These are phyloP conservation scores for Zygoascus flipseniorum DNA, from an alignment of 805 yeast species.

Conservation along the genomic window DNA sequence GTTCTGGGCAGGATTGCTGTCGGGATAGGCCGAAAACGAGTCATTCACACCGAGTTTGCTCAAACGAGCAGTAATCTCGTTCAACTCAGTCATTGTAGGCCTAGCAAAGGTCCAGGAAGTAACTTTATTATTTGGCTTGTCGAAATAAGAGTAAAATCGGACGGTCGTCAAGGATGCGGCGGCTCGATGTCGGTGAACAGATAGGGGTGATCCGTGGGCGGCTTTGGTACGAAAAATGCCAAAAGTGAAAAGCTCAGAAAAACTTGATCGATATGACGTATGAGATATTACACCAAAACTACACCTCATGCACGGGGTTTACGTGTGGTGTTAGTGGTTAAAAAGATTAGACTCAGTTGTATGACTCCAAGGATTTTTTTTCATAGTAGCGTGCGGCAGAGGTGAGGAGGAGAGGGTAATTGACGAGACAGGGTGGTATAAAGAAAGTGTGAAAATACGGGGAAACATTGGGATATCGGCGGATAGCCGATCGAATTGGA, in stretches of 20 bases:
- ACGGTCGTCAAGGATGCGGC: background rate
- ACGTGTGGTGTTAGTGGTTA: background rate
- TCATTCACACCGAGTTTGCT: conserved; percentile 9
- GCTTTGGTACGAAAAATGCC: background rate
- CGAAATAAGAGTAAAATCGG: background rate
- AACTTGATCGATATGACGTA: background rate
- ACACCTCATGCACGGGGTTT: background rate
- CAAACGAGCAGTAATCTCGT: conserved; percentile 9
- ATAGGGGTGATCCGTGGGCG: background rate
- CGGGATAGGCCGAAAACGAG: conserved; percentile 26
- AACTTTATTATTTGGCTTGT: background rate
- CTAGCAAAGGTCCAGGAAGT: background rate
- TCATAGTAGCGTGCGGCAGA: too few relatives aligned
- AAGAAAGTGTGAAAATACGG: too few relatives aligned
- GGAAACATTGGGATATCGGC: too few relatives aligned
- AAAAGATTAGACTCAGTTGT: too few relatives aligned
- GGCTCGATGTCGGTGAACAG: background rate
- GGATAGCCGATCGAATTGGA: too few relatives aligned
- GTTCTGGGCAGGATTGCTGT: conserved; percentile 69
- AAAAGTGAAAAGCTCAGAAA: background rate
- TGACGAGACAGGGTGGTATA: too few relatives aligned
- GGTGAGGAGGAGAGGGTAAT: too few relatives aligned
- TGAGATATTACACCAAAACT: background rate
- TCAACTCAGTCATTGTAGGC: conserved; percentile 15
- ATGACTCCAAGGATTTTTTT: too few relatives aligned